Percentiles rank a stretch among this genome's conserved stretches.
These are phyloP conservation scores for Astrothelium subdiscretum DNA, from an alignment of 495 filamentous ascomycete species.

Conservation along the genomic window DNA sequence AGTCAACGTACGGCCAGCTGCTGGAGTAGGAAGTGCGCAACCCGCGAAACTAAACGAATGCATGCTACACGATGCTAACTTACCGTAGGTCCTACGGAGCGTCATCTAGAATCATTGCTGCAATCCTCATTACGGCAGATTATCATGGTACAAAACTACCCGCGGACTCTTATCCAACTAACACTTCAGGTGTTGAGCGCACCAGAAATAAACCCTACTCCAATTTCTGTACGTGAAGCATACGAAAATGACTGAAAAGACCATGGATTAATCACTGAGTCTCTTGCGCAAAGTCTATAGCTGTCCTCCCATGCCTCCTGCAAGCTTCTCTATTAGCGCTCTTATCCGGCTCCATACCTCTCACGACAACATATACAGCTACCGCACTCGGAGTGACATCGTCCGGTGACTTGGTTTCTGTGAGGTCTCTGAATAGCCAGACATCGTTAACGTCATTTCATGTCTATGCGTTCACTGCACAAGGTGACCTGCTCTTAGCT, in stretches of 20 bases:
- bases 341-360: slow-evolving; percentile 10
- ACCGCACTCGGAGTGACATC: slow-evolving; percentile 33
- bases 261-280: not conserved
- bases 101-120: slow-evolving; percentile 61
- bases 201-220: slow-evolving; percentile 30
- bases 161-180: slow-evolving; percentile 59
- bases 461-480: slow-evolving; percentile 64
- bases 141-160: slow-evolving; percentile 56
- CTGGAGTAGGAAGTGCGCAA: slow-evolving; percentile 64
- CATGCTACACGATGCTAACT: not conserved
- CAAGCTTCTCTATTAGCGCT: slow-evolving; percentile 24
- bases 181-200: slow-evolving; percentile 53
- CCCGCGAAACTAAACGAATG: slow-evolving; percentile 14
- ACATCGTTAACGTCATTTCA: slow-evolving; percentile 53
- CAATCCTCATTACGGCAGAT: slow-evolving; percentile 56
- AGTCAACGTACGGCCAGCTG: slow-evolving; percentile 75
- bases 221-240: not conserved
- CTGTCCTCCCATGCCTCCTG: slow-evolving; percentile 18
- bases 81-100: slow-evolving; percentile 52
- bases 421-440: slow-evolving; percentile 37
- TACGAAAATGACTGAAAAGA: no score
- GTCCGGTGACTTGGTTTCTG: slow-evolving; percentile 37
- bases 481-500: slow-evolving; percentile 59
- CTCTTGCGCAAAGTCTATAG: not conserved
- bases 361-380: slow-evolving; percentile 7